Evolutionary conservation across 495 filamentous ascomycete genomes (phyloP), one percentile per base, ranked within the genome.

Genomic region (Penicillium cosmopolitanum): DNA sequence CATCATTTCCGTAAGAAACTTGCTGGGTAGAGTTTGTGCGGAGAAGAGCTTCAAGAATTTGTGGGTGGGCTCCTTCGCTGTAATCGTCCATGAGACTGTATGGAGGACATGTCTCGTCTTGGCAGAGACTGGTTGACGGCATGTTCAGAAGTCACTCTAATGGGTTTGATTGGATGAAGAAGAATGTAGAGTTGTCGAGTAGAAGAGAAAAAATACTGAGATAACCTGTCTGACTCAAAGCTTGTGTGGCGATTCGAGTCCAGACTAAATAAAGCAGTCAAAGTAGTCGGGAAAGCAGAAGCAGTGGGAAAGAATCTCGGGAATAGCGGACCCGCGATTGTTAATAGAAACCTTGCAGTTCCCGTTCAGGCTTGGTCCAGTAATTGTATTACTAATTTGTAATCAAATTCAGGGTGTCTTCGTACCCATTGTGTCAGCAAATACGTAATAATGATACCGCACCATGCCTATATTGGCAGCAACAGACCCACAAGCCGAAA

Each of bases 11-110:
- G 44, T 78, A 80, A 38, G 74, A 66, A 40, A 69, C 64, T 67
- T 80, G 74, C 46, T 80, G 75, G 13, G 64, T 70, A 50, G 60
- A 61, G 40, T 78, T 78, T 53, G 70, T 73, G 7, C 66, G 70
- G 1, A 77, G 55, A 1, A 80, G 74, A 50, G 75, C 74, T 52
- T 76, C 68, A 11, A 80, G 66, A 25, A 80, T 70, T 53, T 71
- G 73, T 18, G 77, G 77, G 47, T 78, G 76, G 10, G 77, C 77
- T 40, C 75, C 77, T 53, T 80, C 77, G 64, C 75, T 78, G 63
- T 80, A 80, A 57, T 80, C 77, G 58, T 80, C 77, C 52, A 72
- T 68, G 50, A 79, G 75, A 66, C 75, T 77, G 63, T 77, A 79
- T 50, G 72, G 70, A 55, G 58, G 61, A 34, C 68, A 68, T 59